phyloP scores from a whole-genome alignment of 2,329 filamentous ascomycete genomes.

The Trichothecium roseum region DNA sequence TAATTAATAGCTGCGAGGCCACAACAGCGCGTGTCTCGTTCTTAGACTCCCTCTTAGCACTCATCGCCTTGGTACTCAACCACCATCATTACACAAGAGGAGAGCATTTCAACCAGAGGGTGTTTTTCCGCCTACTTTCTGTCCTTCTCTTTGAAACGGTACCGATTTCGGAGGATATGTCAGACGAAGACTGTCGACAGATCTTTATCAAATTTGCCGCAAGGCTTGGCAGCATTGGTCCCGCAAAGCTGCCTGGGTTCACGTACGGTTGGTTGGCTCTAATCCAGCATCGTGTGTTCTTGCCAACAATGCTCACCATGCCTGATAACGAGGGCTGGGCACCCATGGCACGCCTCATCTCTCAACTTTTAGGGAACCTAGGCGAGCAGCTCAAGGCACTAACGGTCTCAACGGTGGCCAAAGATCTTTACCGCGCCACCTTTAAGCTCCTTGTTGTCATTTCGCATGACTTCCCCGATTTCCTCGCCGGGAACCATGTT shows the following conservation, averaged over 20 bases:
- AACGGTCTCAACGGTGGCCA: conserved; percentile 57
- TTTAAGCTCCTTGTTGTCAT: conserved; percentile 75
- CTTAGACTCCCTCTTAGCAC: conserved; percentile 65
- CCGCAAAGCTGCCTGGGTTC: conserved; percentile 70
- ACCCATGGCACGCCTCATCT: conserved; percentile 62
- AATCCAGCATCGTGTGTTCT: conserved; percentile 73
- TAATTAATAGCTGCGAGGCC: conserved; percentile 59
- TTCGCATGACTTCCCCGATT: conserved; percentile 92
- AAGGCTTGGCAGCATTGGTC: conserved; percentile 64
- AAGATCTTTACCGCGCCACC: conserved; percentile 75
- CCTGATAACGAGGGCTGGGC: conserved; percentile 64
- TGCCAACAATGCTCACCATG: conserved; percentile 65
- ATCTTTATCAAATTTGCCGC: conserved; percentile 64
- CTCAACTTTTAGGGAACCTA: conserved; percentile 61
- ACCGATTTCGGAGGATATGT: conserved; percentile 43
- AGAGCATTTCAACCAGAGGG: conserved; percentile 74
- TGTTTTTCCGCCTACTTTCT: conserved; percentile 87
- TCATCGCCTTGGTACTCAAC: conserved; percentile 74
- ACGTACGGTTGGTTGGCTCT: conserved; percentile 76
- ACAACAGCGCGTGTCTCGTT: conserved; percentile 57
- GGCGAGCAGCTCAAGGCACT: conserved; percentile 70
- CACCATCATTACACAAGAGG: conserved; percentile 74
- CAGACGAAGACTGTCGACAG: conserved; percentile 52
- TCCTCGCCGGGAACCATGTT: conserved; percentile 78
- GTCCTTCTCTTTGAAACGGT: conserved; percentile 69